Evolutionary conservation across 768 basidiomycete genomes (phyloP), one percentile per base, ranked within the genome.

Genomic region (Boletus tomentosulus): DNA sequence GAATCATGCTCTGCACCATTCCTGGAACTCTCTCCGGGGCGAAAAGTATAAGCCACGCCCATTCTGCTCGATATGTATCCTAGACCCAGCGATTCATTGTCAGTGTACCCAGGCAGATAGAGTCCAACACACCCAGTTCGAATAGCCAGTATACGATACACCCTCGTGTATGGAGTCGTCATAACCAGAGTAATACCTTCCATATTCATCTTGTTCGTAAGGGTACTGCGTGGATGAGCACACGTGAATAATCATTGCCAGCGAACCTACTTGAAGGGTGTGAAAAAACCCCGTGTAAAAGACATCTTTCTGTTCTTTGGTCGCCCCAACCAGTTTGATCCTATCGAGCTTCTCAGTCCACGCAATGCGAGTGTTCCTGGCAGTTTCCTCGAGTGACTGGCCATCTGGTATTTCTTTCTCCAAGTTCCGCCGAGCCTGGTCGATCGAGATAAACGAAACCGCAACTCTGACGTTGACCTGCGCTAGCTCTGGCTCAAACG

Each of bases 51-150:
- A 85, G 79, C 82, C 86, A 89, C 0, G 85, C 86, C 84, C 88
- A 91, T 51, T 80, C 79, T 0, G 89, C 88, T 12, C 89, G 82
- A 66, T 79, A 92, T 0, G 84, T 90, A 61, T 92, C 88, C 86
- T 87, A 61, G 8, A 54, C 7, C 6, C 2, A 44, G 51, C n/a
- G 3, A n/a, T 28, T 53, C 4, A 54, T 9, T 4, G 35, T 28
- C 38, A 34, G 7, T 37, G 8, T 16, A 16, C 24, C 42, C 27
- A 46, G 25, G 6, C 10, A 6, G 48, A 19, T 38, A 25, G 12
- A 1, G 8, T 15, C 16, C 15, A 46, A 58, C 77, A 7, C 53
- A 86, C 85, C 87, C 87, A 89, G 56, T 83, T 87, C 0, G 87
- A 89, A 63, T 91, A 91, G 1, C 88, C 89, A 0, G 83, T 87